These are phyloP conservation scores for Geranium incanum DNA, from an alignment of 441 rosid genomes.

Conservation along the genomic window DNA sequence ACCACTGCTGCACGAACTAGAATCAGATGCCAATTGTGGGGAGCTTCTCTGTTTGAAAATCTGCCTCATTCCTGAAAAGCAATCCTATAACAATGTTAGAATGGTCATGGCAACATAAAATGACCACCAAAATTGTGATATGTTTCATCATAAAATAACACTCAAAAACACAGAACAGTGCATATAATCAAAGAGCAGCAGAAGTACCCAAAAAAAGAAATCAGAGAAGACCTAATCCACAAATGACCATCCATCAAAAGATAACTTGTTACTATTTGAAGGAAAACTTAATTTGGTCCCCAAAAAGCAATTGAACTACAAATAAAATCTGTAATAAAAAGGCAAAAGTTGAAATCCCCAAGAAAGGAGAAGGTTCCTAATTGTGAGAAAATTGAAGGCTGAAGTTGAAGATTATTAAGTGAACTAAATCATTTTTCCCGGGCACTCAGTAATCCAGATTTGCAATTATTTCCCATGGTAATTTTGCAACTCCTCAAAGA, in stretches of 20 bases:
- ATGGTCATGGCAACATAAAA: conserved; percentile 18
- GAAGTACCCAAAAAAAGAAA: background rate
- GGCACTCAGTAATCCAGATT: conserved; percentile 12
- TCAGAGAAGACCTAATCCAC: background rate
- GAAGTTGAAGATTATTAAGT: conserved; percentile 1
- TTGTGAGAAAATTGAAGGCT: conserved; percentile 18
- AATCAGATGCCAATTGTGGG: conserved; percentile 44
- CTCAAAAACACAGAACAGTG: background rate
- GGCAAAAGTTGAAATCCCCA: conserved; percentile 8
- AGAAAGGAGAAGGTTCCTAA: background rate
- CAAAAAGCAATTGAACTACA: background rate
- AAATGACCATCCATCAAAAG: conserved; percentile 4
- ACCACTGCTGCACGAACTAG: conserved; percentile 37
- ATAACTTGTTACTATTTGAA: background rate
- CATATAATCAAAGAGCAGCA: background rate
- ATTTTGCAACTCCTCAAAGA: conserved; percentile 21
- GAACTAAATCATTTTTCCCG: conserved; percentile 20
- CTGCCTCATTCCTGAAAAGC: conserved; percentile 51
- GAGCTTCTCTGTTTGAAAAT: conserved; percentile 32
- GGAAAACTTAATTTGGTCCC: background rate
- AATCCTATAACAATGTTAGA: conserved; percentile 28
- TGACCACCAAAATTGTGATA: background rate
- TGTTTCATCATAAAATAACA: background rate
- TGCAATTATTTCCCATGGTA: conserved; percentile 35
- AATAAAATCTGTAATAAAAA: conserved; percentile 15